Percentiles rank a stretch among this genome's conserved stretches.
These are phyloP conservation scores for Leishmania mexicana DNA, from an alignment of 208 protist species.

Conservation along the genomic window DNA sequence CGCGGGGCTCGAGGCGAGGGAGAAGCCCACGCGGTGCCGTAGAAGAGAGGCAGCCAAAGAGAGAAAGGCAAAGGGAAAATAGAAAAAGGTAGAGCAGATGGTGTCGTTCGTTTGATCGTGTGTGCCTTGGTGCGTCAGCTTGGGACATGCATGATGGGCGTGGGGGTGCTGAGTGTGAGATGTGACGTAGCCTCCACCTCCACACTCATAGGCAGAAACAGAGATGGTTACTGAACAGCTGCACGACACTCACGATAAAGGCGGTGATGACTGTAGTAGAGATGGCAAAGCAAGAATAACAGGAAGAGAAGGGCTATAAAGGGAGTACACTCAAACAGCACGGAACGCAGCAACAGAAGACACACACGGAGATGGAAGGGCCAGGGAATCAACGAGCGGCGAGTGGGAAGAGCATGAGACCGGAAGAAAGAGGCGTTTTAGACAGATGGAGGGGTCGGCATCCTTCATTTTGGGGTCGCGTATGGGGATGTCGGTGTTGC, in stretches of 20 bases:
- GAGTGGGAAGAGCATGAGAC: neutral
- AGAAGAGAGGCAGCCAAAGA: neutral
- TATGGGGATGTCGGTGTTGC: neutral
- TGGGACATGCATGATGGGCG: neutral
- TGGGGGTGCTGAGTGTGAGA: neutral
- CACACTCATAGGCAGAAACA: neutral
- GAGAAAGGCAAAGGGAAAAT: neutral
- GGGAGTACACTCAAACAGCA: neutral
- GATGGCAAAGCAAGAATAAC: neutral
- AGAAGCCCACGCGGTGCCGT: neutral
- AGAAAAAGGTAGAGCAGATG: too few relatives aligned
- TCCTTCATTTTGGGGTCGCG: neutral
- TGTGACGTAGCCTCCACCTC: neutral
- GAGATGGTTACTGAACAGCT: too few relatives aligned
- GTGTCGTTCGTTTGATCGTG: neutral
- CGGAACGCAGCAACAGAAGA: neutral
- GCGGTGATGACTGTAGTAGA: neutral
- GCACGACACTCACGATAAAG: neutral
- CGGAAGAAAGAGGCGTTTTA: neutral
- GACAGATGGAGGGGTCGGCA: too few relatives aligned
- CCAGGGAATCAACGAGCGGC: neutral
- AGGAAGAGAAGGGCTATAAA: too few relatives aligned
- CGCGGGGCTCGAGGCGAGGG: neutral
- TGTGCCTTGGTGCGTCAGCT: neutral
- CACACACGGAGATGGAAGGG: neutral